These are phyloP conservation scores for Saksenaea vasiformis DNA, from an alignment of 371 early-diverging fungal species.

Conservation along the genomic window DNA sequence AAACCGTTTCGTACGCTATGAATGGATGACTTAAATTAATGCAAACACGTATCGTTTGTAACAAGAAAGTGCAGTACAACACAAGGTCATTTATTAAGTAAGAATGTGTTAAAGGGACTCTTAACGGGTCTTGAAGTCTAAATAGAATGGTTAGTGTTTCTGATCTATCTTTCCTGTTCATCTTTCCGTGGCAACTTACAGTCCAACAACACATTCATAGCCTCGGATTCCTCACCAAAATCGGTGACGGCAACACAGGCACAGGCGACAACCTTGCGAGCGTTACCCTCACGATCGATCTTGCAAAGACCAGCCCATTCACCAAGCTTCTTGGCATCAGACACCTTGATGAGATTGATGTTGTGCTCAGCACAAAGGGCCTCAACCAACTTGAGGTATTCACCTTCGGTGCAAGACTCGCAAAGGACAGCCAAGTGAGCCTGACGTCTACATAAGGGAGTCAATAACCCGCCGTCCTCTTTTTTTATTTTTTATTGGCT, in stretches of 20 bases:
- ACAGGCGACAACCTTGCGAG: conserved; percentile 95
- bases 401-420: conserved; percentile 92
- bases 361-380: conserved; percentile 97
- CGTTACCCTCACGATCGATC: conserved; percentile 96
- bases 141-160: not conserved
- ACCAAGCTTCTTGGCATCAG: conserved; percentile 96
- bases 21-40: too few relatives aligned
- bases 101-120: not conserved
- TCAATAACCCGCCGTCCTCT: not conserved
- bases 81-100: not conserved
- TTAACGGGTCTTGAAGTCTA: conserved; percentile 76
- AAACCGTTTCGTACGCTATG: not conserved
- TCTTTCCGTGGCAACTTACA: conserved; percentile 33
- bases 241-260: conserved; percentile 94
- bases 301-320: conserved; percentile 99
- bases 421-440: conserved; percentile 94
- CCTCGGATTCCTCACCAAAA: conserved; percentile 97
- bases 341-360: conserved; percentile 96
- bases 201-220: conserved; percentile 92
- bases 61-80: not conserved
- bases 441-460: conserved; percentile 42
- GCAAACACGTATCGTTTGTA: not conserved
- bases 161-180: not conserved
- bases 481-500: not conserved
- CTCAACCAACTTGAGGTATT: conserved; percentile 93